Evolutionary conservation across 1,284 basidiomycete species (phyloP), one percentile per base, ranked within the genome.

Genomic region (Gastroboletus turbinatus): DNA sequence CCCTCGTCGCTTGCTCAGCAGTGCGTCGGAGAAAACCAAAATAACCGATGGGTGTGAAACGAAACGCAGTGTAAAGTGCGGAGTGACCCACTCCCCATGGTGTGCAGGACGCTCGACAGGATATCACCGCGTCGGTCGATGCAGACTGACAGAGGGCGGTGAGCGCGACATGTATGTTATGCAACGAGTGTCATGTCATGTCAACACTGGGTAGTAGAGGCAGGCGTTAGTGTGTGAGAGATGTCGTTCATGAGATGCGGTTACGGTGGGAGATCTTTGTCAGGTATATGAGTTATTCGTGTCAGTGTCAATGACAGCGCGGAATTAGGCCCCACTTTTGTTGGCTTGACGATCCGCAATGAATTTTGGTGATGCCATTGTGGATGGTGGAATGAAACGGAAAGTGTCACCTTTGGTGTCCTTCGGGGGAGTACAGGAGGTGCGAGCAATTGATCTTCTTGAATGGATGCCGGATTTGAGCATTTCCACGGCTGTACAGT

Each of bases 371-470:
- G 9, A 38, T 29, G 21, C 27, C 14, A 4, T 35, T 43, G 43
- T 33, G 35, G 21, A 35, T 4, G 32, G 16, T 4, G 7, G 16
- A 5, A 50, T 19, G 39, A 47, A 61, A 59, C 36, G 48, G 32
- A 4, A 2, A 4, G 7, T 2, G 19, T 44, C 52, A 64, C 63
- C 53, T 49, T 38, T 30, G 33, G 8, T 8, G 30, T 50, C 25
- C 21, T 23, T 44, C 54, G 63, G 63, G 50, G 6, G 30, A 58
- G 39, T 2, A 62, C 35, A 46, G 61, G 63, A 35, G 51, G 54
- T 2, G 58, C 55, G 2, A 68, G n/a, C 9, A 64, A 48, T 9
- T 55, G 64, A 61, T 64, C 58, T 30, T 64, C 66, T 29, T 35
- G 51, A 38, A 40, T 6, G 11, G 50, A 30, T 9, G 19, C 33